These are phyloP conservation scores for Calonectria montana DNA, from an alignment of 2,329 filamentous ascomycete genomes.

Conservation along the genomic window DNA sequence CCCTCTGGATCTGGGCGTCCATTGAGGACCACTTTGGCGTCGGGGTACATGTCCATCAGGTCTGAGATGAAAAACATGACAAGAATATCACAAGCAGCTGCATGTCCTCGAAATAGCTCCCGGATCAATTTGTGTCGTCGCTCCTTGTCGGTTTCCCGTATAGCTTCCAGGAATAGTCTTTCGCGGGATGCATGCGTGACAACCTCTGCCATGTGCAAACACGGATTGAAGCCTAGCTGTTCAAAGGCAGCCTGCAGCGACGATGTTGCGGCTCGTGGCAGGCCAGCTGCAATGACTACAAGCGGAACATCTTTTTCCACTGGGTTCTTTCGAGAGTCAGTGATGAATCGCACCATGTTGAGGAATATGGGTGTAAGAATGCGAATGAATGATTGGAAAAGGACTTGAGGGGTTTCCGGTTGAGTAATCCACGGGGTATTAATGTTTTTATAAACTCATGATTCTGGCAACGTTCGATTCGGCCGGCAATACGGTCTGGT, in stretches of 20 bases:
- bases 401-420: background rate
- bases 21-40: conserved; percentile 48
- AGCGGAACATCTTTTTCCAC: background rate
- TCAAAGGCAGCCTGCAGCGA: background rate
- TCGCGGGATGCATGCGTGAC: conserved; percentile 37
- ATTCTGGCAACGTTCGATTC: background rate
- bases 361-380: background rate
- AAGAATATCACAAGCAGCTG: conserved; percentile 45
- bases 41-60: conserved; percentile 53
- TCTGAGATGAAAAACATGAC: conserved; percentile 48
- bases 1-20: conserved; percentile 37
- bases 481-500: background rate
- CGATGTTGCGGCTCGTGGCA: background rate
- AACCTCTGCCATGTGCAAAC: conserved; percentile 34
- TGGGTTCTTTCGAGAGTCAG: background rate
- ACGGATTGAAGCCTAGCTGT: background rate
- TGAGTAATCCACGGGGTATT: background rate
- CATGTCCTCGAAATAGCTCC: conserved; percentile 47
- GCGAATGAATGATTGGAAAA: background rate
- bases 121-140: conserved; percentile 45
- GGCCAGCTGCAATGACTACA: background rate
- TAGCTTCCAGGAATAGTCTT: conserved; percentile 40
- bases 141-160: conserved; percentile 40
- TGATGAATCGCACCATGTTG: background rate
- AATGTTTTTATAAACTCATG: background rate